A percentile compares a stretch with the other conserved stretches of the same genome.
These are phyloP conservation scores for Cordyceps javanica DNA, from an alignment of 2,329 filamentous ascomycete species.

Conservation along the genomic window DNA sequence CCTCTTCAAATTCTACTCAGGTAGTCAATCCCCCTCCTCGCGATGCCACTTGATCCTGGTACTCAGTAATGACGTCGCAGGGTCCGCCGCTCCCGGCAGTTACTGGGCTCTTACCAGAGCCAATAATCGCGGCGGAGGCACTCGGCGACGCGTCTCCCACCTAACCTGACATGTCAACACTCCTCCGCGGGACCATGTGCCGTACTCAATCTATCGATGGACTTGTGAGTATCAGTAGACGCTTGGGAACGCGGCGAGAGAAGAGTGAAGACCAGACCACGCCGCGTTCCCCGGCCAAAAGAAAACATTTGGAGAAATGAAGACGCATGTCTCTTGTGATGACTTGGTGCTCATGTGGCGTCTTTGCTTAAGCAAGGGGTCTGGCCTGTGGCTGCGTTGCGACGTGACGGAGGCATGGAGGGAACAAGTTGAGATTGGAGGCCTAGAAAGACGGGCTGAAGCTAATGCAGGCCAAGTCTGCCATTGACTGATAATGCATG, in stretches of 20 bases:
- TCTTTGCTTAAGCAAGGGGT: background rate
- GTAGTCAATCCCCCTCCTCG: too few species aligned
- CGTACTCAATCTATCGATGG: background rate
- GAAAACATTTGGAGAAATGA: background rate
- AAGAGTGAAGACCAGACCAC: background rate
- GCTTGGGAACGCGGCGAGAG: background rate
- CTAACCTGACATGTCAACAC: background rate
- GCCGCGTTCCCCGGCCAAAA: background rate
- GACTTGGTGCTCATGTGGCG: background rate
- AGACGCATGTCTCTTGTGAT: background rate
- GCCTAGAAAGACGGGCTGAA: too few species aligned
- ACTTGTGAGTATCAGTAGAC: background rate
- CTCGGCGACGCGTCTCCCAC: background rate
- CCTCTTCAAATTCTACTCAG: too few species aligned
- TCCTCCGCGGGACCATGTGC: background rate
- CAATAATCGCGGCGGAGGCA: too few species aligned
- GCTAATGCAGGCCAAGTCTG: too few species aligned
- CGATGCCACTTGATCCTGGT: too few species aligned
- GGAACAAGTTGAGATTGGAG: too few species aligned
- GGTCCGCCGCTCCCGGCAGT: background rate
- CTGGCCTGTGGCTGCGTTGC: background rate
- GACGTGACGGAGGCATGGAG: background rate
- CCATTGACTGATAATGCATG: too few species aligned
- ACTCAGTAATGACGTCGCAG: too few species aligned
- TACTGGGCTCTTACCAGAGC: too few species aligned